A percentile compares a stretch with the other conserved stretches of the same genome.
These are phyloP conservation scores for Allantophomopsis cytisporea DNA, from an alignment of 2,329 filamentous ascomycete species.

Conservation along the genomic window DNA sequence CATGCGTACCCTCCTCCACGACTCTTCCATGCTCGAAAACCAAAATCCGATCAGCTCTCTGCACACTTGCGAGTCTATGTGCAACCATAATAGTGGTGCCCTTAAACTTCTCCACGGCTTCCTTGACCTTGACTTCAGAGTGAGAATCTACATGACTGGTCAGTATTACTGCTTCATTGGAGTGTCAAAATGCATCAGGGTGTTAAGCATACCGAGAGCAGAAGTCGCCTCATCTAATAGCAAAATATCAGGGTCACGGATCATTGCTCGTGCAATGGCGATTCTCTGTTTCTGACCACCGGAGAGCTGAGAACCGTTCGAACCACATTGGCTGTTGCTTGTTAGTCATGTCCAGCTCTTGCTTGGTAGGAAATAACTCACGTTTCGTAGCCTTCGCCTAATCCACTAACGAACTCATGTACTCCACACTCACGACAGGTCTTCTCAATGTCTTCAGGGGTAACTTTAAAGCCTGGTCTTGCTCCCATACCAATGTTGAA, in stretches of 20 bases:
- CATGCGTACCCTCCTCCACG: constrained; percentile 13
- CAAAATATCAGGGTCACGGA: constrained; percentile 57
- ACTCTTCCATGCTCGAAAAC: constrained; percentile 14
- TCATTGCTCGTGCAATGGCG: constrained; percentile 63
- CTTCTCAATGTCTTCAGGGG: constrained; percentile 46
- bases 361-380: constrained; percentile 37
- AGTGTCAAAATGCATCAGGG: too few relatives aligned
- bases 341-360: background rate
- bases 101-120: constrained; percentile 49
- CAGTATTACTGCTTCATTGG: too few relatives aligned
- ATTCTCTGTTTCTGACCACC: constrained; percentile 72
- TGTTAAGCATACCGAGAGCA: constrained; percentile 50
- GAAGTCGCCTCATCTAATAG: constrained; percentile 76
- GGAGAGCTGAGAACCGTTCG: constrained; percentile 61
- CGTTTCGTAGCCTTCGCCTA: constrained; percentile 55
- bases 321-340: constrained; percentile 34
- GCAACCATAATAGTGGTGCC: constrained; percentile 30
- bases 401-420: constrained; percentile 48
- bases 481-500: constrained; percentile 44
- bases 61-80: constrained; percentile 14
- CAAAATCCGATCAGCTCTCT: constrained; percentile 15
- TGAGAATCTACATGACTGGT: constrained; percentile 26
- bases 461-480: constrained; percentile 37
- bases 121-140: constrained; percentile 41
- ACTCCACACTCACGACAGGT: constrained; percentile 58